Evolutionary conservation across 2,329 filamentous ascomycete genomes (phyloP).

Genomic region (Onygenales sp.): DNA sequence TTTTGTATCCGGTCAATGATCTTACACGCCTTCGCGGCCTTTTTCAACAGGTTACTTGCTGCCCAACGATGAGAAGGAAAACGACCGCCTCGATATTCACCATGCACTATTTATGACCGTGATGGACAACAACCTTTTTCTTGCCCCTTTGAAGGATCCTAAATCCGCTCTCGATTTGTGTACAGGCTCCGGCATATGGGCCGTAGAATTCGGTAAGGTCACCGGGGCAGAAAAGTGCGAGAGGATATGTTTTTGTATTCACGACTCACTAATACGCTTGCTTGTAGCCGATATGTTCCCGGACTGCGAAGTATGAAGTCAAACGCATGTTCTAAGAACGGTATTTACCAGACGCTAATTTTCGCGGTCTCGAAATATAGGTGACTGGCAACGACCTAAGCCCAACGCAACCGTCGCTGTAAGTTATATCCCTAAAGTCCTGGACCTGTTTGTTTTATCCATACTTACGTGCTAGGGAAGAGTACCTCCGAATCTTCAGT

Average conservation of each 20-base stretch:
- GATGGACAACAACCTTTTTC: slow-evolving; percentile 6
- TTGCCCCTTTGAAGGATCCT: slow-evolving; percentile 7
- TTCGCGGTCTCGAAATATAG: background rate
- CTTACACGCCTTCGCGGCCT: too few relatives aligned
- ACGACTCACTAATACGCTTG: background rate
- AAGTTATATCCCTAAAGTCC: slow-evolving; percentile 25
- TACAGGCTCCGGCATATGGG: slow-evolving; percentile 10
- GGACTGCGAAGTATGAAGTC: slow-evolving; percentile 1
- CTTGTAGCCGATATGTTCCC: slow-evolving; percentile 7
- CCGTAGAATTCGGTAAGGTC: slow-evolving; percentile 8
- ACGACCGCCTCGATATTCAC: slow-evolving; percentile 9
- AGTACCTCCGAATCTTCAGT: slow-evolving; percentile 26
- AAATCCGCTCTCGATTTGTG: slow-evolving; percentile 8
- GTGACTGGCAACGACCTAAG: slow-evolving; percentile 9
- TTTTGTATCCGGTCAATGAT: too few relatives aligned
- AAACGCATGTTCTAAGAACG: background rate
- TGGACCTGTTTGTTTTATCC: background rate
- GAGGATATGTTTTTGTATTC: too few relatives aligned
- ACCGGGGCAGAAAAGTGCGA: too few relatives aligned
- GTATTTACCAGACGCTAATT: background rate
- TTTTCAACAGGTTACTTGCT: slow-evolving; percentile 2
- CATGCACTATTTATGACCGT: slow-evolving; percentile 8
- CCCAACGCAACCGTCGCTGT: slow-evolving; percentile 15
- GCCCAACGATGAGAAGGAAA: slow-evolving; percentile 12
- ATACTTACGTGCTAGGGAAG: slow-evolving; percentile 7